Percentiles rank a stretch among this genome's conserved stretches.
Evolutionary conservation across 371 early-diverging fungal species (phyloP).

Genomic region (Mucor ambiguus): DNA sequence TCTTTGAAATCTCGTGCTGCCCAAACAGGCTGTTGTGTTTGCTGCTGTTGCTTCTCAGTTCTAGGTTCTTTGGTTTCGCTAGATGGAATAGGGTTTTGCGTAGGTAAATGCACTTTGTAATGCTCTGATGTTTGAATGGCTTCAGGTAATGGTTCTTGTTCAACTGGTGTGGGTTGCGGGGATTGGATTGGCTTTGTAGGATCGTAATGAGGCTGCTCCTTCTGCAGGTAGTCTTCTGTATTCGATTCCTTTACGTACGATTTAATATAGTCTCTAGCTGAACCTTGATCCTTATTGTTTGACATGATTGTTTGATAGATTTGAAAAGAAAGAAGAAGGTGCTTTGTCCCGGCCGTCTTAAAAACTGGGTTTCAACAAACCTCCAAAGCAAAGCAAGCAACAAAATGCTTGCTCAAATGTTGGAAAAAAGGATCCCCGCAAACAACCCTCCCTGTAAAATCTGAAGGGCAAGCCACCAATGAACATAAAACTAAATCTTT

Average conservation of each 20-base stretch:
- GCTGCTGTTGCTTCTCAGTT: neutral
- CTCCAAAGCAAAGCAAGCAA: neutral
- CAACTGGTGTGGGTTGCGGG: conserved; percentile 16
- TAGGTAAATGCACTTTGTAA: conserved; percentile 29
- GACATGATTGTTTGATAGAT: conserved; percentile 20
- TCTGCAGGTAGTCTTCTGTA: conserved; percentile 29
- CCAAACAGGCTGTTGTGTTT: conserved; percentile 23
- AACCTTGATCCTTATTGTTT: conserved; percentile 15
- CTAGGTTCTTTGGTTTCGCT: neutral
- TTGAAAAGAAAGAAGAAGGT: neutral
- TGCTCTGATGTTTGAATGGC: conserved; percentile 7
- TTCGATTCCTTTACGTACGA: conserved; percentile 38
- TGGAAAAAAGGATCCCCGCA: neutral
- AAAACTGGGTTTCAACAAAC: conserved; percentile 1
- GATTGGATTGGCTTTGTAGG: conserved; percentile 31
- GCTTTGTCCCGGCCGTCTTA: neutral
- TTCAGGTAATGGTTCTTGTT: neutral
- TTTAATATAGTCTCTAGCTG: conserved; percentile 48
- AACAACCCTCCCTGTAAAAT: conserved; percentile 6
- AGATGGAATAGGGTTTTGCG: conserved; percentile 27
- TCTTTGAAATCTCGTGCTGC: conserved; percentile 37
- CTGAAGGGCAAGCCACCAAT: neutral
- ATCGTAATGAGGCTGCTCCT: conserved; percentile 47
- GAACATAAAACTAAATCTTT: neutral
- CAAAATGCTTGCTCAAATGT: neutral